Evolutionary conservation across 176 grass and related monocot species (phyloP).

Genomic region (Oropetium thomaeum): DNA sequence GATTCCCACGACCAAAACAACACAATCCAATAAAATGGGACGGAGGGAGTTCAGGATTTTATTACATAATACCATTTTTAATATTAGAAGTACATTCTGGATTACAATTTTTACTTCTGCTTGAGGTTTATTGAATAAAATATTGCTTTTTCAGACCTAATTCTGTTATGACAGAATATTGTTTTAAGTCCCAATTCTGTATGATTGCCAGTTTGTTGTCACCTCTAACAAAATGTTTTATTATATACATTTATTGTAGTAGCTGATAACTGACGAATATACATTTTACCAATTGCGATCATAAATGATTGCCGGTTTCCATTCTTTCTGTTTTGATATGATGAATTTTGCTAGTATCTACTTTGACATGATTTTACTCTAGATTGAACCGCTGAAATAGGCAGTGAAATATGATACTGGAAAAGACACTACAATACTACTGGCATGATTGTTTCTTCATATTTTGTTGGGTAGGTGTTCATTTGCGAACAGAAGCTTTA

Average conservation of each 20-base stretch:
- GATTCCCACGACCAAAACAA: no score
- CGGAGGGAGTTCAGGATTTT: no score
- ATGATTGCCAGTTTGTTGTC: neutral
- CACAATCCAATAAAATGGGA: no score
- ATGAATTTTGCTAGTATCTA: neutral
- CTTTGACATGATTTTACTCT: neutral
- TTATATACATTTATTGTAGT: neutral
- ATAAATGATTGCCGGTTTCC: neutral
- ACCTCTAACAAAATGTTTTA: neutral
- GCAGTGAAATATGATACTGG: neutral
- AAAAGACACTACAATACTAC: neutral
- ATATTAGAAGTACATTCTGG: neutral
- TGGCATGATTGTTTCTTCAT: neutral
- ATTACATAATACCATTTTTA: neutral
- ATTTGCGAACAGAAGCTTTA: slow-evolving; percentile 98
- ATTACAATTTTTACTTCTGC: neutral
- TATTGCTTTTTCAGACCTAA: neutral
- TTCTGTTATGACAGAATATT: neutral
- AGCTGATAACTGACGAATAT: neutral
- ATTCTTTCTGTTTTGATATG: neutral
- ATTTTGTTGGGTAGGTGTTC: slow-evolving; percentile 54
- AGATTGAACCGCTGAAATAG: neutral
- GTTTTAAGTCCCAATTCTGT: neutral
- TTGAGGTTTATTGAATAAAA: neutral
- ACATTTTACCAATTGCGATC: neutral